Evolutionary conservation across 768 basidiomycete species (phyloP), one percentile per base, ranked within the genome.

Genomic region (Pulveroboletus sp.): DNA sequence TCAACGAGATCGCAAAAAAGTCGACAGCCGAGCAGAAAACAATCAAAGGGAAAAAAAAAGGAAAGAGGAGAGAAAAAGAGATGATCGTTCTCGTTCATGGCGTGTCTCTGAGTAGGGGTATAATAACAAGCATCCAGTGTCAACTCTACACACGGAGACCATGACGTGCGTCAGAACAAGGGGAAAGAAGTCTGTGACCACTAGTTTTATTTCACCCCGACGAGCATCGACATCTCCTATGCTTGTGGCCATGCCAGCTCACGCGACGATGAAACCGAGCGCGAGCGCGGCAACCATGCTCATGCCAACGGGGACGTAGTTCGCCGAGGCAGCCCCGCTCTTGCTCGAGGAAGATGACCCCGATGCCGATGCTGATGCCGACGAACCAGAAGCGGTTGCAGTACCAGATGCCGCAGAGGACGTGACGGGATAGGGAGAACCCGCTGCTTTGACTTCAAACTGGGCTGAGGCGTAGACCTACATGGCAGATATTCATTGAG

Each of bases 381-480:
- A 21, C 2, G 21, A 21, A 1, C 54, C 52, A 21, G 62, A 45
- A 31, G 63, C 46, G 7, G 69, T 57, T 15, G 63, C 31, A 6
- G 65, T 54, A n/a, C 52, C 67, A 32, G 67, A 51, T 10, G 61
- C 27, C 10, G 61, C 55, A 5, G 62, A 37, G 5, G 69, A 58
- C 17, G 77, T 50, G 4, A 65, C 41, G 9, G 83, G 81, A 58
- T 81, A 86, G 11, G 71, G 8, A 32, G 84, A 72, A 43, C 80
- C 81, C 30, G 69, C 53, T 6, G 82, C 61, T 62, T 82, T 79
- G 65, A 89, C 75, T 63, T 81, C 78, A 65, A 89, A 89, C 17
- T 5, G 68, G 62, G 48, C 73, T 41, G 26, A 83, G 79, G 82
- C 81, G 53, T 74, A 86, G 47, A 88, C 50, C 82, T 89, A 55